Base-by-base conservation (phyloP, 345 rosid species). In the Gossypium raimondii region DNA sequence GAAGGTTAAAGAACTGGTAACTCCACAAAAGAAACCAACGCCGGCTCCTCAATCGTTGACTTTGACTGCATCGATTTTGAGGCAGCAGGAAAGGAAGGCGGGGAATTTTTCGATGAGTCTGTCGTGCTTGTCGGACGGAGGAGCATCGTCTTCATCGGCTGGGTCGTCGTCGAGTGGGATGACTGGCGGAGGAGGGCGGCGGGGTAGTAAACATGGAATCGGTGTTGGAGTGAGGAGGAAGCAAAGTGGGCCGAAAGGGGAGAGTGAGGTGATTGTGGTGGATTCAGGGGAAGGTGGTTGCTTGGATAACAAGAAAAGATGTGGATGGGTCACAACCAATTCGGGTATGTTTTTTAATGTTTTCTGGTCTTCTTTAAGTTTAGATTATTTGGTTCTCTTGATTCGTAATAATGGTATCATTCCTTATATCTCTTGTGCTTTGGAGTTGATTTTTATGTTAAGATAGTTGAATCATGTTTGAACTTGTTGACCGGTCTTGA, bases 271-370 rank as follows among this genome's bases (percentile, higher is more conserved):
- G 64, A 59, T n/a, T 22, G 67, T n/a, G 44, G 47, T 69, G 75
- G 48, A 72, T 71, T 34, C 56, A 75, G 56, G 25, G 58, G 81
- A 45, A 34, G 80, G 57, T 47, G 83, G 85, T 84, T 85, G 82
- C 80, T 73, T 82, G 74, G 81, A 83, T 27, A 76, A 83, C 78
- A 89, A 82, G 82, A 90, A 78, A 80, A 86, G 88, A 44, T 92
- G 97, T 74, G 83, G 90, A 17, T 92, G 96, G 96, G 89, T 92
- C 76, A 90, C 93, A 6, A 86, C 92, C 16, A 90, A 82, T 76
- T 75, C 97, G 59, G 97, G 97, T 92, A 74, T 53, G 79, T 11
- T 60, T 56, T 51, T 29, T 3, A 10, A 18, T 62, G 13, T 27
- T 72, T 57, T 56, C n/a, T 20, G 51, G 12, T 6, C 16, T 38